Percentiles rank a stretch among this genome's conserved stretches.
These are phyloP conservation scores for Coleophoma crateriformis DNA, from an alignment of 2,329 filamentous ascomycete species.

Conservation along the genomic window DNA sequence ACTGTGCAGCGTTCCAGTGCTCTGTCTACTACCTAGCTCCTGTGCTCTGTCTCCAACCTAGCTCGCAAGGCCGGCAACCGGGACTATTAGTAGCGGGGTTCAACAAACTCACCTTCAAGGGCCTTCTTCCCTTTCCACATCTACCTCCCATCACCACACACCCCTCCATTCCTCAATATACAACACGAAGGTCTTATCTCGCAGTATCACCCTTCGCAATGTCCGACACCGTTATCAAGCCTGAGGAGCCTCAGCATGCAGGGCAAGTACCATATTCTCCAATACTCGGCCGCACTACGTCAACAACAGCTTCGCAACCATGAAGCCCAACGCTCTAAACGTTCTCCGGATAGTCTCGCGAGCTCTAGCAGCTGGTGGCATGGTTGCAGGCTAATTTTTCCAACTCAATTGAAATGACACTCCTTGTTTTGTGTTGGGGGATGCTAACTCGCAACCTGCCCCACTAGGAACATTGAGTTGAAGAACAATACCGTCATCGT, in stretches of 20 bases:
- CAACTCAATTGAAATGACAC: constrained; percentile 12
- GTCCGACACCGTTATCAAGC: constrained; percentile 44
- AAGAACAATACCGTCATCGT: constrained; percentile 98
- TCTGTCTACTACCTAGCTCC: no score
- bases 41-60: no score
- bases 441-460: constrained; percentile 30
- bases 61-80: no score
- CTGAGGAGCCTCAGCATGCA: constrained; percentile 41
- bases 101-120: not conserved
- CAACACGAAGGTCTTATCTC: constrained; percentile 10
- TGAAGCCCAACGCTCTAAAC: not conserved
- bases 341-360: not conserved
- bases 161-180: constrained; percentile 7
- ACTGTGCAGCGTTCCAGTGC: no score
- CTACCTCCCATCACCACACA: not conserved
- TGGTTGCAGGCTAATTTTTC: constrained; percentile 5
- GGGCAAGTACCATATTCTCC: constrained; percentile 38
- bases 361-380: constrained; percentile 6
- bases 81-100: not conserved
- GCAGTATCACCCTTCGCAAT: constrained; percentile 25
- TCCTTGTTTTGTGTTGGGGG: constrained; percentile 15
- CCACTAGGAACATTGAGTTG: constrained; percentile 75
- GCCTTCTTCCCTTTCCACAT: constrained; percentile 13
- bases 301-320: constrained; percentile 7
- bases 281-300: constrained; percentile 13